Evolutionary conservation across 2,329 filamentous ascomycete species (phyloP).

Genomic region (Beauveria rudraprayagi): DNA sequence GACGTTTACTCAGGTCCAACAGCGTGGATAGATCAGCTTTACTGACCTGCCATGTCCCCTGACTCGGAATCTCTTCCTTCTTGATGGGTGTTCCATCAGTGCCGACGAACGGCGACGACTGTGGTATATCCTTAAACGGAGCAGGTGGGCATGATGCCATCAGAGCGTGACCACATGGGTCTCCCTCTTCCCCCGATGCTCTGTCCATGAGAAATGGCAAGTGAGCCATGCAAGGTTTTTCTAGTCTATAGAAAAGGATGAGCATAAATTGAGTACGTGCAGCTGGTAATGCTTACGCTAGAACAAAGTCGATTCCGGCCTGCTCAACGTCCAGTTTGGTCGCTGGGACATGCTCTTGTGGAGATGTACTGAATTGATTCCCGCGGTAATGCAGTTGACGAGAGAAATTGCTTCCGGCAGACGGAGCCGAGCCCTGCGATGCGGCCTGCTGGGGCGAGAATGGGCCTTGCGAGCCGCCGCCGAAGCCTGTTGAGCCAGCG

Average conservation of each 20-base stretch:
- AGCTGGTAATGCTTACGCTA: conserved; percentile 53
- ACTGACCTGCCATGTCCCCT: conserved; percentile 72
- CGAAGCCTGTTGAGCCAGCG: conserved; percentile 27
- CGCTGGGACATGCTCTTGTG: conserved; percentile 21
- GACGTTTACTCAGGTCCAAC: conserved; percentile 71
- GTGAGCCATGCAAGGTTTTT: conserved; percentile 89
- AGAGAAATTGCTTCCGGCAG: conserved; percentile 18
- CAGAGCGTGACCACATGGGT: conserved; percentile 78
- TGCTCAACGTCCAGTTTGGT: conserved; percentile 63
- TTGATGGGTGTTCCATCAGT: conserved; percentile 27
- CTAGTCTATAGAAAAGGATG: conserved; percentile 54
- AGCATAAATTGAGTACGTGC: neutral
- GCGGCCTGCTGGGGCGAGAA: conserved; percentile 40
- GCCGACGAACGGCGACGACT: conserved; percentile 46
- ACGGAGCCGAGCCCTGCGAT: conserved; percentile 34
- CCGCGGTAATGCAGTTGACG: conserved; percentile 9
- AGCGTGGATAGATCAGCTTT: conserved; percentile 72
- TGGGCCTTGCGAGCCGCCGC: conserved; percentile 16
- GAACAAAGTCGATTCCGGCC: conserved; percentile 80
- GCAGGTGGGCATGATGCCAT: conserved; percentile 88
- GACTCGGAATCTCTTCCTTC: conserved; percentile 27
- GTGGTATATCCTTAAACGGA: conserved; percentile 40
- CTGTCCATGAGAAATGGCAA: conserved; percentile 68
- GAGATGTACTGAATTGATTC: conserved; percentile 23
- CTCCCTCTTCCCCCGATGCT: conserved; percentile 49